Evolutionary conservation across 495 filamentous ascomycete species (phyloP), one percentile per base, ranked within the genome.

Genomic region (Aspergillus ostianus): DNA sequence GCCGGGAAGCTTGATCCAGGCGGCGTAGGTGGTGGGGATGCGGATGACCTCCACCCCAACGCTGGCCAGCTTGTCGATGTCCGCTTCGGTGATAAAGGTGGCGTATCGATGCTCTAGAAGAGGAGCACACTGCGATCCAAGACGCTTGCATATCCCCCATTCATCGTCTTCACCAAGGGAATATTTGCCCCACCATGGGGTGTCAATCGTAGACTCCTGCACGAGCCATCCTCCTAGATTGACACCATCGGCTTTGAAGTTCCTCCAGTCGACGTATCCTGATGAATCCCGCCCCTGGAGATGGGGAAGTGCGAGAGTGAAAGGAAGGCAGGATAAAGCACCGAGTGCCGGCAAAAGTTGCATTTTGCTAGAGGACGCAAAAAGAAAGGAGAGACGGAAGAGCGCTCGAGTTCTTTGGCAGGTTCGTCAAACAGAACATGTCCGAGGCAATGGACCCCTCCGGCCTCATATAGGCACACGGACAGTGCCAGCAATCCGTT

Each of bases 201-300:
- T 68, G 58, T 70, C 67, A 32, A 73, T 69, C 9, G 67, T 70
- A 21, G 70, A 69, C 54, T 74, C 72, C 59, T 74, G 70, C 8
- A 65, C 67, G 0, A 74, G 67, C 72, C 70, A 73, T 36, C 70
- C 72, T 9, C 72, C 70, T 13, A 74, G 63, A 36, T 74, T 74
- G 46, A 67, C 67, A 21, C 69, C 69, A 47, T 70, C 53, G 36
- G 60, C 67, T 9, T 64, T 58, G 56, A 68, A 72, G 20, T 61
- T 70, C 45, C 57, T 57, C 68, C 70, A 72, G 55, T 73, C 50
- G 21, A 65, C 55, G 51, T 70, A 70, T 19, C 46, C 45, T 7
- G n/a, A 47, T 53, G 27, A 18, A 18, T 60, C 18, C 54, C 32
- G 27, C 47, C 41, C 30, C 18, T 45, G 44, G 57, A 32, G 8